A percentile compares a stretch with the other conserved stretches of the same genome.
Evolutionary conservation across 2,329 filamentous ascomycete species (phyloP).

Genomic region (Colletotrichum sidae): DNA sequence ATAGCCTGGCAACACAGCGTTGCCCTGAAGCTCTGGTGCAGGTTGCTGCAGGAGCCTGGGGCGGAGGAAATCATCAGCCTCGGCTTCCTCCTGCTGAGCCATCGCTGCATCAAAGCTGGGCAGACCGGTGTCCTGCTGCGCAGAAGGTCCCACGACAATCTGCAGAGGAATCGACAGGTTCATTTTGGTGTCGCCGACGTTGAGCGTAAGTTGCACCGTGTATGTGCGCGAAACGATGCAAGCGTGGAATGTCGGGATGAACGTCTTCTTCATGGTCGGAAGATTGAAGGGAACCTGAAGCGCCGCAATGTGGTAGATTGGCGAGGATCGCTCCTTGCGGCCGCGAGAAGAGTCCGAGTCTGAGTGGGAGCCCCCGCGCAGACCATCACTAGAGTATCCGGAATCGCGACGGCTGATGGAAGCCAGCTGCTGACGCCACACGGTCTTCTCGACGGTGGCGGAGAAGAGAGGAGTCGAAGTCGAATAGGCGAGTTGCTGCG

Average conservation of each 20-base stretch:
- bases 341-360: constrained; percentile 47
- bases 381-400: constrained; percentile 61
- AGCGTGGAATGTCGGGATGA: constrained; percentile 68
- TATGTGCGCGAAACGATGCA: constrained; percentile 69
- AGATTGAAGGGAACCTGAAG: constrained; percentile 62
- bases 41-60: constrained; percentile 54
- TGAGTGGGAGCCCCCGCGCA: constrained; percentile 48
- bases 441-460: constrained; percentile 47
- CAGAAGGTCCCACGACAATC: constrained; percentile 56
- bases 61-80: constrained; percentile 55
- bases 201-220: constrained; percentile 59
- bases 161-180: constrained; percentile 63
- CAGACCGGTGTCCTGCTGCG: constrained; percentile 47
- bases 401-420: constrained; percentile 59
- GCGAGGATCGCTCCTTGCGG: constrained; percentile 40
- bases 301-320: constrained; percentile 53
- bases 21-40: constrained; percentile 45
- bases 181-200: constrained; percentile 55
- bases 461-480: constrained; percentile 56
- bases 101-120: constrained; percentile 64
- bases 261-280: constrained; percentile 59
- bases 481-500: constrained; percentile 57
- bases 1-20: constrained; percentile 53
- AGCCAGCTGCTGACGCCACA: constrained; percentile 55
- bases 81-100: constrained; percentile 54